Conservation (phyloP, 352 stramenopile species). For the Phytophthora colocasiae region DNA sequence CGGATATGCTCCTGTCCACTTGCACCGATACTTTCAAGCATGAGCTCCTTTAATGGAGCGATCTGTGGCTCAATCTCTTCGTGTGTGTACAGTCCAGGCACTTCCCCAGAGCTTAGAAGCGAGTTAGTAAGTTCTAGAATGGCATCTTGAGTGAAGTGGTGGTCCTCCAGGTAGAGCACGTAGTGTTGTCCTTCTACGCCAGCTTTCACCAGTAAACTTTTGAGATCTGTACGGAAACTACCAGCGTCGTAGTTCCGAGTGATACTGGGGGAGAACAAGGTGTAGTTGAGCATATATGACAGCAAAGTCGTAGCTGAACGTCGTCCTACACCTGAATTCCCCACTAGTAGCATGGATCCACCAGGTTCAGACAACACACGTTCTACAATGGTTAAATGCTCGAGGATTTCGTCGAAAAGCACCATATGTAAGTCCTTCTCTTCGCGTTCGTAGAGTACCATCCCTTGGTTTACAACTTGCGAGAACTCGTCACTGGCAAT, state of each 20-base stretch:
- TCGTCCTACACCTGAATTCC: slow-evolving; percentile 88
- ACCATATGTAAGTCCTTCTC: slow-evolving; percentile 94
- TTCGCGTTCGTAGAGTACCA: slow-evolving; percentile 95
- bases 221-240: slow-evolving; percentile 91
- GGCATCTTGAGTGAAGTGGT: slow-evolving; percentile 90
- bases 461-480: slow-evolving; percentile 84
- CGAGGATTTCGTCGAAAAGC: slow-evolving; percentile 94
- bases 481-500: slow-evolving; percentile 88
- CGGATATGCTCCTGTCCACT: slow-evolving; percentile 61
- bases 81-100: slow-evolving; percentile 93
- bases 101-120: slow-evolving; percentile 91
- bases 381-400: slow-evolving; percentile 92
- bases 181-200: slow-evolving; percentile 84
- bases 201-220: slow-evolving; percentile 87
- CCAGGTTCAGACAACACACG: slow-evolving; percentile 86
- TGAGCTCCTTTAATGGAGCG: slow-evolving; percentile 88
- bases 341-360: slow-evolving; percentile 92
- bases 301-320: slow-evolving; percentile 86
- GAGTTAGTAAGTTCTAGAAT: slow-evolving; percentile 95
- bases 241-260: slow-evolving; percentile 76
- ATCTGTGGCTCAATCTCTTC: slow-evolving; percentile 95
- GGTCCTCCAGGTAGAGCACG: slow-evolving; percentile 94
- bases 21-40: slow-evolving; percentile 81
- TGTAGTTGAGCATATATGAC: slow-evolving; percentile 92
- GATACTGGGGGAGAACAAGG: slow-evolving; percentile 80